Conservation (phyloP, 257 asterid genomes). For the Voacanga thouarsii region DNA sequence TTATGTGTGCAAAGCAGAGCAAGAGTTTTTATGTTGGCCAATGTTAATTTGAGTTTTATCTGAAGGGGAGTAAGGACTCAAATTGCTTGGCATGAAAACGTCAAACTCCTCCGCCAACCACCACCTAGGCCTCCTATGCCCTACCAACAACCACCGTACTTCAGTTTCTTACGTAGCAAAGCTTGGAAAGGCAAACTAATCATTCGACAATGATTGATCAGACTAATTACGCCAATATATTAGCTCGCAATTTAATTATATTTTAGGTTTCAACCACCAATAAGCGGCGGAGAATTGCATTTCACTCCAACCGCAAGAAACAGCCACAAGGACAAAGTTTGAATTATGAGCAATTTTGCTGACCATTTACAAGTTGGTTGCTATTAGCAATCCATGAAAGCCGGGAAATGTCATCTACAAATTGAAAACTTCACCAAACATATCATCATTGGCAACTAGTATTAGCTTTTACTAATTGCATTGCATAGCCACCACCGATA, state of each 20-base stretch:
- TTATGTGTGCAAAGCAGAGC: no score
- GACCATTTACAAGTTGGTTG: neutral
- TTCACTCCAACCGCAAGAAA: neutral
- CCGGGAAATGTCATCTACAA: neutral
- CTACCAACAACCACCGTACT: neutral
- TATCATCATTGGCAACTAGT: no score
- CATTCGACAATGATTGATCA: constrained; percentile 10
- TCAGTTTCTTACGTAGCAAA: neutral
- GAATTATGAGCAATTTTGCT: neutral
- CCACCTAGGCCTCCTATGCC: neutral
- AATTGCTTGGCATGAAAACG: neutral
- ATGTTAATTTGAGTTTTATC: no score
- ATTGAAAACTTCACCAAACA: no score
- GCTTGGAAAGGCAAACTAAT: neutral
- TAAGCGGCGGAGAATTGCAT: constrained; percentile 5
- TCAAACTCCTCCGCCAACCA: neutral
- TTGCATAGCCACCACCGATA: no score
- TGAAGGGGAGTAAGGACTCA: neutral
- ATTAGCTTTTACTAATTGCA: no score
- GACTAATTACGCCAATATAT: neutral
- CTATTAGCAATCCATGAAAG: neutral
- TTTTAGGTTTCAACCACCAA: constrained; percentile 8
- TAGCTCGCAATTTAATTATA: neutral
- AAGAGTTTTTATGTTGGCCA: no score
- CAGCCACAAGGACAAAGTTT: no score